A percentile compares a stretch with the other conserved stretches of the same genome.
These are phyloP conservation scores for Asterella californica DNA, from an alignment of 225 moss, liverwort and hornwort species.

Conservation along the genomic window DNA sequence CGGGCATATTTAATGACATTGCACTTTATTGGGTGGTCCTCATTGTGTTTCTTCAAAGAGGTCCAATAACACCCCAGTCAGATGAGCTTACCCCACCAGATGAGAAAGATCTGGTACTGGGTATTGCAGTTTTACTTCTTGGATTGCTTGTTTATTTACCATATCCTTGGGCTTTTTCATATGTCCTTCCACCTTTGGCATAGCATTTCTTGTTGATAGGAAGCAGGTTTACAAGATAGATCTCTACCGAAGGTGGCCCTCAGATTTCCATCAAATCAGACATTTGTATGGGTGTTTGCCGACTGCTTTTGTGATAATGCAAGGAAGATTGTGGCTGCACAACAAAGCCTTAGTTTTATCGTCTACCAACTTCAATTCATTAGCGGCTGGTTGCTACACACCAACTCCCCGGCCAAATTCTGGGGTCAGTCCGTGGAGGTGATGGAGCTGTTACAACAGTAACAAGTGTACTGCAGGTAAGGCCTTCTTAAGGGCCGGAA, in stretches of 20 bases:
- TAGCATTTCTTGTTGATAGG: neutral
- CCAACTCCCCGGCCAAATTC: no score
- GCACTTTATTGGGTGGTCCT: conserved; percentile 53
- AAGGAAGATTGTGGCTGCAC: no score
- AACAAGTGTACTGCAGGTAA: no score
- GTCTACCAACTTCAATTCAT: no score
- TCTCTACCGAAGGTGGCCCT: neutral
- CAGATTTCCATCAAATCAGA: no score
- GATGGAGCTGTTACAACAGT: no score
- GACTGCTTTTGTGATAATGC: no score
- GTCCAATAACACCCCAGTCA: conserved; percentile 50
- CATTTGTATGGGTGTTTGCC: no score
- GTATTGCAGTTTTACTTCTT: conserved; percentile 41
- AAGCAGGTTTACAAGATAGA: neutral
- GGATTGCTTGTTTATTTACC: conserved; percentile 50
- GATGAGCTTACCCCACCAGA: conserved; percentile 40
- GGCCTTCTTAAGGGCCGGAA: no score
- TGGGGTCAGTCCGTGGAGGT: no score
- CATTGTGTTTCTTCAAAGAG: conserved; percentile 50
- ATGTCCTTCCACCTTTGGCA: conserved; percentile 34
- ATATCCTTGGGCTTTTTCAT: conserved; percentile 40
- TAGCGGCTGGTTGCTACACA: no score
- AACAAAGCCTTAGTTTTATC: no score
- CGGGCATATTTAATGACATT: conserved; percentile 43
- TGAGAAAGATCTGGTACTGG: conserved; percentile 27